Evolutionary conservation across 768 basidiomycete genomes (phyloP), one percentile per base, ranked within the genome.

Genomic region (Tricholoma matsutake): DNA sequence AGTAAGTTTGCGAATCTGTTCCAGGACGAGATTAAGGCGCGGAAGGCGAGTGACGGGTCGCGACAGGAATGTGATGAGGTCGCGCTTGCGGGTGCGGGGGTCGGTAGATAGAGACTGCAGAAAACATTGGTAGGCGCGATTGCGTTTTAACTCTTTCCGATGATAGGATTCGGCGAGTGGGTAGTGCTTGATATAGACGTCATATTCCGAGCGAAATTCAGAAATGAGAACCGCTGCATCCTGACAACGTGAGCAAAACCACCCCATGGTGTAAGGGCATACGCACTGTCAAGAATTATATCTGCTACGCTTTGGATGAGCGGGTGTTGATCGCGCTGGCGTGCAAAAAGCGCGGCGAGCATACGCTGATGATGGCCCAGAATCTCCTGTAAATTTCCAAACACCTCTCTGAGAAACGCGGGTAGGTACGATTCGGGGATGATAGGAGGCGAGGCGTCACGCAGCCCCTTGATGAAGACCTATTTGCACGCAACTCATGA

Each of bases 31-130:
- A 45, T 83, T 83, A 1, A 95, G 78, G 28, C 94, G 83, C 6
- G 92, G 93, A 25, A 96, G 82, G n/a, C 93, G 87, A 4, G 92
- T 94, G 31, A 95, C 88, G 0, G 94, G 93, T 4, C 94, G 82
- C 11, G 91, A 92, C 25, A 96, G 79, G 67, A 96, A 90, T 2
- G 90, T 89, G 61, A 88, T 83, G 49, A 94, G 72, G 67, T 94
- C 92, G 51, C 91, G 86, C 71, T 88, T 90, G 56, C 81, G 85
- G 57, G 88, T 78, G 22, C 88, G 83, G 11, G 87, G 83, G 63
- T 93, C 85, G 47, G 78, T 78, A 2, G 85, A 80, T 37, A 84
- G 83, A 28, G 79, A 79, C 66, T 86, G 82, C 29, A 92, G 76
- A 67, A 94, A 92, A 18, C 74, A 71, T 60, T 83, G 82, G 70